phyloP scores from a whole-genome alignment of 106 monocot genomes.

The Allium fistulosum region DNA sequence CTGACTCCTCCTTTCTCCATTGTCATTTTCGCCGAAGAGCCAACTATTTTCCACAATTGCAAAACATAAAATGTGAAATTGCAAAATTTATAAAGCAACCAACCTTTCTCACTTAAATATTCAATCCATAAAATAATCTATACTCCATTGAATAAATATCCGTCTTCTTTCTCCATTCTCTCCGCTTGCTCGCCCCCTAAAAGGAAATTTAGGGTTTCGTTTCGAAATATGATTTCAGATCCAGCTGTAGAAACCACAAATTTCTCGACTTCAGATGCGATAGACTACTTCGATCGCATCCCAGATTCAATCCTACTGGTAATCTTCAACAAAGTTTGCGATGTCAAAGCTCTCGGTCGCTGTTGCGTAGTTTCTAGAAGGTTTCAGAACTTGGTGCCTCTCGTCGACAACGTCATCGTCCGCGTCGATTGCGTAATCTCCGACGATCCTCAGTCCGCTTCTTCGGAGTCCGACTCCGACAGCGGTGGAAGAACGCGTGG shows the following conservation, averaged over 20 bases:
- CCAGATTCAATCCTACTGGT: slow-evolving; percentile 69
- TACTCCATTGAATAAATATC: too few relatives aligned
- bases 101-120: too few relatives aligned
- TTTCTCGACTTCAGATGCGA: slow-evolving; percentile 1
- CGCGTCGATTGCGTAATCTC: slow-evolving; percentile 80
- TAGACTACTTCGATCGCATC: slow-evolving; percentile 73
- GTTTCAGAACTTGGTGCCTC: slow-evolving; percentile 50
- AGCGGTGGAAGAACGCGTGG: slow-evolving; percentile 33
- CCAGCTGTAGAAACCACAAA: not conserved
- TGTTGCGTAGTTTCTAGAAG: slow-evolving; percentile 67
- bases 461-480: slow-evolving; percentile 1
- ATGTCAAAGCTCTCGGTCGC: slow-evolving; percentile 80
- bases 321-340: slow-evolving; percentile 62
- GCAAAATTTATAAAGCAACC: too few relatives aligned
- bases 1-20: too few relatives aligned
- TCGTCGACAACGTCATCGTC: slow-evolving; percentile 64
- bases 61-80: too few relatives aligned
- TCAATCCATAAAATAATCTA: too few relatives aligned
- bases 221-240: not conserved
- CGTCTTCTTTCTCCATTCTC: too few relatives aligned
- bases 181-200: too few relatives aligned
- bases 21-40: too few relatives aligned
- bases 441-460: slow-evolving; percentile 23
- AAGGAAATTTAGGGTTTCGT: too few relatives aligned
- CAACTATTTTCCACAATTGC: too few relatives aligned